Evolutionary conservation across 805 yeast species (phyloP).

Genomic region (Metschnikowia lunata): DNA sequence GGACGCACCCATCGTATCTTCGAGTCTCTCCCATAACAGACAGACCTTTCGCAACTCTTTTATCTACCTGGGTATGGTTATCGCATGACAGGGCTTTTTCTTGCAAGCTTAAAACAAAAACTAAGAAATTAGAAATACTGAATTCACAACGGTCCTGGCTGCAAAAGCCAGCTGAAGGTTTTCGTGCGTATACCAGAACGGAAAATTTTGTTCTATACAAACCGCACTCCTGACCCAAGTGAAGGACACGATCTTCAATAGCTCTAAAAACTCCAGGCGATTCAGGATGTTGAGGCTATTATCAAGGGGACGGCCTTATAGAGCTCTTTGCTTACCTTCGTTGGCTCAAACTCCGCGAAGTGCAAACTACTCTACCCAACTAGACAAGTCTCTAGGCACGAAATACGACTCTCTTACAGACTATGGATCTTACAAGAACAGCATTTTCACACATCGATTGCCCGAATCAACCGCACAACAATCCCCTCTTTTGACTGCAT

Average conservation of each 20-base stretch:
- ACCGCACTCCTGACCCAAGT: conserved; percentile 2
- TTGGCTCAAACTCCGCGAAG: conserved; percentile 7
- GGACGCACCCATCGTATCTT: too few species aligned
- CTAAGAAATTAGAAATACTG: too few species aligned
- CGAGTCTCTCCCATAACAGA: too few species aligned
- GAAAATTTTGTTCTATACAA: conserved; percentile 10
- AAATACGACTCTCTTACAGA: conserved; percentile 31
- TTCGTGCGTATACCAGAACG: conserved; percentile 9
- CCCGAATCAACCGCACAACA: conserved; percentile 46
- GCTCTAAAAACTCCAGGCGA: not conserved
- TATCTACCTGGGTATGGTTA: too few species aligned
- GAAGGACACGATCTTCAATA: not conserved
- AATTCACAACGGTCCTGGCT: too few species aligned
- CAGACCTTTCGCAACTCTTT: too few species aligned
- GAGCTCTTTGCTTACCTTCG: conserved; percentile 5
- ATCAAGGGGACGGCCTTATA: conserved; percentile 8
- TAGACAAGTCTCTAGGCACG: conserved; percentile 26
- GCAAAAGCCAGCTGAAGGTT: too few species aligned
- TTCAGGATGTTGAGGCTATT: conserved; percentile 15
- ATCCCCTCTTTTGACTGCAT: conserved; percentile 70
- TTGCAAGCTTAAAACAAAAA: too few species aligned
- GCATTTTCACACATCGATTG: conserved; percentile 40
- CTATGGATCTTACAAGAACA: conserved; percentile 39
- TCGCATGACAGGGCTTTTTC: too few species aligned
- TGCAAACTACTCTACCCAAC: conserved; percentile 21